Conservation (phyloP, 495 filamentous ascomycete species). For the Apiosordaria backusii region DNA sequence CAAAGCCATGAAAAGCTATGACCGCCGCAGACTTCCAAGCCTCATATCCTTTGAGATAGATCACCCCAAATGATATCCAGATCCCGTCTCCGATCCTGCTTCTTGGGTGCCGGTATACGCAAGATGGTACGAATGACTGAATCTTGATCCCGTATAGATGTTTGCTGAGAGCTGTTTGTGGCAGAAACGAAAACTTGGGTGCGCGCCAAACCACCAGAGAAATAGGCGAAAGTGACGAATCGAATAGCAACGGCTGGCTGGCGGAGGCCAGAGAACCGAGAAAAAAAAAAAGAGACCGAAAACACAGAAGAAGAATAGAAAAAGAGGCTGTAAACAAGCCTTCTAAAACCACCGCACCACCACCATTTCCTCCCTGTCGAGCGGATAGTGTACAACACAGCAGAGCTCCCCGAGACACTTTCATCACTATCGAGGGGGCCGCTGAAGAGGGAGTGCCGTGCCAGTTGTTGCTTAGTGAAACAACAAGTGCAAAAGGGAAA, state of each 20-base stretch:
- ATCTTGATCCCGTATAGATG: background rate
- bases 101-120: background rate
- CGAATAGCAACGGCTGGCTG: background rate
- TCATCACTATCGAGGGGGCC: constrained; percentile 11
- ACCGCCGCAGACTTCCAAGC: background rate
- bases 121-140: background rate
- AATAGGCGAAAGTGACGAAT: background rate
- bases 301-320: constrained; percentile 2
- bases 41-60: background rate
- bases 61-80: background rate
- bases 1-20: background rate
- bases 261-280: background rate
- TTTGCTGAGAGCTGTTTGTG: background rate
- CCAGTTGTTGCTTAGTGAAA: constrained; percentile 33
- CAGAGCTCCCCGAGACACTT: constrained; percentile 19
- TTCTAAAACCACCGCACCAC: constrained; percentile 15
- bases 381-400: constrained; percentile 41
- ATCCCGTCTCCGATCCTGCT: background rate
- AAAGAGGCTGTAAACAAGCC: constrained; percentile 14
- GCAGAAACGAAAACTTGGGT: background rate
- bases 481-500: constrained; percentile 23
- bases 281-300: background rate
- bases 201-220: background rate
- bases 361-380: constrained; percentile 21
- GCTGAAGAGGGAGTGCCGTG: constrained; percentile 26